Evolutionary conservation across 805 yeast genomes (phyloP), one percentile per base, ranked within the genome.

Genomic region (Novakomyces olei): DNA sequence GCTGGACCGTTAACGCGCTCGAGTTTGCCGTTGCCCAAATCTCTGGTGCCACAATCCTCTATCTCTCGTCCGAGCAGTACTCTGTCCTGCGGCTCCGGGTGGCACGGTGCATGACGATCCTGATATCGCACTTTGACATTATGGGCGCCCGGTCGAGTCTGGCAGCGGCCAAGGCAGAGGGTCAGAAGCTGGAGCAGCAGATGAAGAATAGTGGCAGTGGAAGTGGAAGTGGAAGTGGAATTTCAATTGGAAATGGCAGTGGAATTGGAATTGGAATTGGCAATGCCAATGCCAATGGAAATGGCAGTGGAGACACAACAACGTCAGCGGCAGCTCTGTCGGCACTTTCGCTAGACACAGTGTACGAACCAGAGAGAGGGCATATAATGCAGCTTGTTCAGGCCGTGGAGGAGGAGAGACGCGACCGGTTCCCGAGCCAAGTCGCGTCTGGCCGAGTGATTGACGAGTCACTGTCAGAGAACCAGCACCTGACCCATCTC

Each of bases 1-100:
- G 92, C 44, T 88, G 95, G 94, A 80, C 94, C 51, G 96, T 88
- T 16, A 63, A 78, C 9, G 96, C 98, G 0, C 61, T 88, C 43
- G 98, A 88, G 47, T 85, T 80, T 60, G 91, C 93, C 0, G 80
- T 81, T 92, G 80, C 75, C 42, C 72, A 85, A 67, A 81, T 94
- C 0, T 64, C 74, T 33, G 94, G 94, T 1, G 76, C 76, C 47
- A 83, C 85, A 46, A 81, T 88, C 26, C 55, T 85, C 33, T 75
- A 83, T 0, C 58, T 88, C 35, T 70, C 67, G 36, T 77, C 78
- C 39, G 77, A 68, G 17, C 81, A 79, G 44, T 88, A 83, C 47
- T 55, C 64, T 36, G 53, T 61, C 25, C 56, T 88, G 40, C 72
- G 81, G 43, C 62, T 67, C 33, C 80, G 79, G 46, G 93, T 88